Conservation (phyloP, 257 asterid genomes). For the Primulina tabacum region DNA sequence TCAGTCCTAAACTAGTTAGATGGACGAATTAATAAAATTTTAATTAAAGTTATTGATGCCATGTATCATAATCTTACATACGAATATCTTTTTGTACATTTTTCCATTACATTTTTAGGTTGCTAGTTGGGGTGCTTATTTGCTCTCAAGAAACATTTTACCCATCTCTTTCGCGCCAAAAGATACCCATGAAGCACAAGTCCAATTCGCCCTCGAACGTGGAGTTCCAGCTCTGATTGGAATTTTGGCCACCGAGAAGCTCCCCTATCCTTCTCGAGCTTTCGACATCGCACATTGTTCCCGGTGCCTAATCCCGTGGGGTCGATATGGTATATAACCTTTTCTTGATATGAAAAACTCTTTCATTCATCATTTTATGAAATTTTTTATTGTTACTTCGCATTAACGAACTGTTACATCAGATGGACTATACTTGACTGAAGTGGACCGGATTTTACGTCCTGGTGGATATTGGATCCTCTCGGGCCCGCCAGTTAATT, state of each 20-base stretch:
- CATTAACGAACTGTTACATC: constrained; percentile 21
- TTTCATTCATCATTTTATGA: background rate
- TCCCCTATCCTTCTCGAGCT: constrained; percentile 90
- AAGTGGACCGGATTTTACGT: constrained; percentile 79
- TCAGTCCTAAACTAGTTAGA: too few relatives aligned
- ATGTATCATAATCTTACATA: too few relatives aligned
- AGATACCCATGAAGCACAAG: constrained; percentile 95
- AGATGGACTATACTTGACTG: constrained; percentile 88
- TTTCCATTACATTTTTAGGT: constrained; percentile 40
- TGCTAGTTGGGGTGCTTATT: constrained; percentile 98
- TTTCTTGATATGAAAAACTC: background rate
- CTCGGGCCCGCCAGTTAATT: constrained; percentile 92
- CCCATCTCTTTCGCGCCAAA: constrained; percentile 87
- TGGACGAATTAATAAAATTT: too few relatives aligned
- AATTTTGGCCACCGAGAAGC: constrained; percentile 63
- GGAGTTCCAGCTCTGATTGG: constrained; percentile 92
- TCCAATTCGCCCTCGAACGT: constrained; percentile 87
- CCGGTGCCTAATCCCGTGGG: constrained; percentile 95
- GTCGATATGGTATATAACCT: constrained; percentile 44
- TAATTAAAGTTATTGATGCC: background rate
- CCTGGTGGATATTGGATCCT: constrained; percentile 97
- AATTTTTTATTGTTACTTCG: background rate
- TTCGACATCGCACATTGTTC: constrained; percentile 97
- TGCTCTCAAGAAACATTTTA: constrained; percentile 62
- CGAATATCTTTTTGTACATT: background rate